Percentiles rank a stretch among this genome's conserved stretches.
Evolutionary conservation across 2,329 filamentous ascomycete species (phyloP).

Genomic region (Emergomyces pasteurianus): DNA sequence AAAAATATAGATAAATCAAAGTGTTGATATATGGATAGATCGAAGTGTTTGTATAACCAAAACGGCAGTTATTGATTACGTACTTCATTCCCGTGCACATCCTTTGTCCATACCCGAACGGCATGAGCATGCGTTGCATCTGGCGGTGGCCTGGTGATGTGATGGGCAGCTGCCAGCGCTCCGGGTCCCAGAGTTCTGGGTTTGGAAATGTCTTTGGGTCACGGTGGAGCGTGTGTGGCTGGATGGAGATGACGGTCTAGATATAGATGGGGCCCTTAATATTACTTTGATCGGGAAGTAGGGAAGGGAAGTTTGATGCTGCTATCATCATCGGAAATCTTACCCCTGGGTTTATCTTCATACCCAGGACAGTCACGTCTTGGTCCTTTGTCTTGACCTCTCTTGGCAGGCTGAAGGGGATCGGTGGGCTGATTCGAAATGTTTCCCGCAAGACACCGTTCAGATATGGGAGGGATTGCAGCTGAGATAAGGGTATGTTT

Average conservation of each 20-base stretch:
- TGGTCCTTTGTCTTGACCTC: conserved; percentile 15
- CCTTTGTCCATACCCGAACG: conserved; percentile 45
- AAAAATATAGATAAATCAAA: neutral
- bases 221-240: conserved; percentile 34
- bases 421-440: conserved; percentile 30
- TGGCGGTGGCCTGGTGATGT: conserved; percentile 38
- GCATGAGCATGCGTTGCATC: conserved; percentile 42
- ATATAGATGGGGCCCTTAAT: neutral
- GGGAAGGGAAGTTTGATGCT: neutral
- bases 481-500: neutral
- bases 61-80: neutral
- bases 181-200: conserved; percentile 40
- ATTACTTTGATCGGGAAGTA: no score
- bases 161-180: conserved; percentile 45
- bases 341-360: conserved; percentile 10
- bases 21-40: neutral
- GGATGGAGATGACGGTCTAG: conserved; percentile 10
- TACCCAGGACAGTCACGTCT: conserved; percentile 8
- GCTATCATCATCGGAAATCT: neutral
- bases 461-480: conserved; percentile 18
- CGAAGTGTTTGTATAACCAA: neutral
- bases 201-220: conserved; percentile 41
- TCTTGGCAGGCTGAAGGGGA: conserved; percentile 30
- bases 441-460: conserved; percentile 34
- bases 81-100: conserved; percentile 19